Conservation (phyloP, 1,284 basidiomycete species). For the Fistulina hepatica region DNA sequence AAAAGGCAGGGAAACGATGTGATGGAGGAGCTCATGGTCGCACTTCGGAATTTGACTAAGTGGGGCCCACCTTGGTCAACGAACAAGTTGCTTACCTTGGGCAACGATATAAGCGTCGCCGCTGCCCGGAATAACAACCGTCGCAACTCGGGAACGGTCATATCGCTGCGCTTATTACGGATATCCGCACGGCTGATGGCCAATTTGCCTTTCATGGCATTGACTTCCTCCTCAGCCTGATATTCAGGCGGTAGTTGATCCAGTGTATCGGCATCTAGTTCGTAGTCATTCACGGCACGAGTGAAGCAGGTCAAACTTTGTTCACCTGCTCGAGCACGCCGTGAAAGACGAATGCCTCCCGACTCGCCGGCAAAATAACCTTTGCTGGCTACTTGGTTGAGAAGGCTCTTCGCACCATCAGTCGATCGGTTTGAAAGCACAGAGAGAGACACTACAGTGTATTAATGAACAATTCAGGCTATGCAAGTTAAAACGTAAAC, state of each 20-base stretch:
- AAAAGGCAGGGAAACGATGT: conserved; percentile 83
- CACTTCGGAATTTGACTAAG: conserved; percentile 33
- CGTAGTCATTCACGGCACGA: conserved; percentile 7
- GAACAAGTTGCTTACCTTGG: conserved; percentile 37
- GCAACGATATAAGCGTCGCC: conserved; percentile 62
- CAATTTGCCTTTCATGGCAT: conserved; percentile 63
- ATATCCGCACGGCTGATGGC: conserved; percentile 58
- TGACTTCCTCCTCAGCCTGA: conserved; percentile 47
- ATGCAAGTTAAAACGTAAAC: neutral
- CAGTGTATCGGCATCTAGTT: conserved; percentile 40
- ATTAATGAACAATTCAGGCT: conserved; percentile 6
- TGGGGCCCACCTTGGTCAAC: conserved; percentile 4
- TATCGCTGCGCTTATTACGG: conserved; percentile 53
- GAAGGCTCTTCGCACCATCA: conserved; percentile 67
- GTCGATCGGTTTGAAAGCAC: conserved; percentile 48
- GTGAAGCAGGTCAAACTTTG: conserved; percentile 30
- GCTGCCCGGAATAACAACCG: conserved; percentile 84
- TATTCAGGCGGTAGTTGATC: conserved; percentile 50
- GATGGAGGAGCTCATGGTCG: conserved; percentile 81
- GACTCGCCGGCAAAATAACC: conserved; percentile 82
- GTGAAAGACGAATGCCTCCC: conserved; percentile 59
- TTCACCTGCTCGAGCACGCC: too few species aligned
- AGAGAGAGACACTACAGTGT: conserved; percentile 48
- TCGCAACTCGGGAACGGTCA: conserved; percentile 75
- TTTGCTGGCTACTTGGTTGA: conserved; percentile 77